Conservation (phyloP, 345 rosid species). For the Sisymbrium irio region DNA sequence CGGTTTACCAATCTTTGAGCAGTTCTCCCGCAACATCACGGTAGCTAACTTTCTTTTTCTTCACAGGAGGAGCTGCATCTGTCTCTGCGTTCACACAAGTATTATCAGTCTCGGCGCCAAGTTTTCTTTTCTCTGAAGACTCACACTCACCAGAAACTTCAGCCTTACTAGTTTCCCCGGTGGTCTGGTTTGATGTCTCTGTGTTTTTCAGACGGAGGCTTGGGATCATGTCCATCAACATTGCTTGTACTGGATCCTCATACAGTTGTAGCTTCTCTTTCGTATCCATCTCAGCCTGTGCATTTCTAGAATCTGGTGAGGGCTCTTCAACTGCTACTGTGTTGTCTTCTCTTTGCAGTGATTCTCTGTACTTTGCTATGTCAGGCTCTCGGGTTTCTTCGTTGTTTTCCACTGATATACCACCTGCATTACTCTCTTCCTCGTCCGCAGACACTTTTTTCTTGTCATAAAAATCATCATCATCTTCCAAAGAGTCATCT, state of each 20-base stretch:
- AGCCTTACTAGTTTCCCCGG: not conserved
- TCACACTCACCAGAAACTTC: slow-evolving; percentile 4
- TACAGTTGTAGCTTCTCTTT: slow-evolving; percentile 35
- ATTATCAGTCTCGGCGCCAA: not conserved
- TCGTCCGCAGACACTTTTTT: not conserved
- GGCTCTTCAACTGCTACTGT: slow-evolving; percentile 30
- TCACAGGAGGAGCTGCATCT: slow-evolving; percentile 31
- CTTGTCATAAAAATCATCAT: slow-evolving; percentile 34
- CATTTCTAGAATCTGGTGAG: slow-evolving; percentile 16
- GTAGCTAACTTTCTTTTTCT: slow-evolving; percentile 93
- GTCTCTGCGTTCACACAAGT: slow-evolving; percentile 10
- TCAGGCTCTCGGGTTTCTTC: slow-evolving; percentile 30
- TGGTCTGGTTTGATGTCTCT: slow-evolving; percentile 22
- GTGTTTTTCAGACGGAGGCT: slow-evolving; percentile 53
- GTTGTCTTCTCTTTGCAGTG: slow-evolving; percentile 26
- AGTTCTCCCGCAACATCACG: slow-evolving; percentile 63
- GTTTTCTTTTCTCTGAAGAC: slow-evolving; percentile 25
- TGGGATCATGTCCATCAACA: slow-evolving; percentile 84
- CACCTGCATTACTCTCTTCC: slow-evolving; percentile 26
- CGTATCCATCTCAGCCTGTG: slow-evolving; percentile 3
- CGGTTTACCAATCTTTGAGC: slow-evolving; percentile 55
- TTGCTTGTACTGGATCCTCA: slow-evolving; percentile 81
- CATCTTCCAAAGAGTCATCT: slow-evolving; percentile 51
- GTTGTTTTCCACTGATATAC: slow-evolving; percentile 20
- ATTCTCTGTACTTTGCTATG: slow-evolving; percentile 18